Evolutionary conservation across 345 rosid species (phyloP), one percentile per base, ranked within the genome.

Genomic region (Hevea brasiliensis): DNA sequence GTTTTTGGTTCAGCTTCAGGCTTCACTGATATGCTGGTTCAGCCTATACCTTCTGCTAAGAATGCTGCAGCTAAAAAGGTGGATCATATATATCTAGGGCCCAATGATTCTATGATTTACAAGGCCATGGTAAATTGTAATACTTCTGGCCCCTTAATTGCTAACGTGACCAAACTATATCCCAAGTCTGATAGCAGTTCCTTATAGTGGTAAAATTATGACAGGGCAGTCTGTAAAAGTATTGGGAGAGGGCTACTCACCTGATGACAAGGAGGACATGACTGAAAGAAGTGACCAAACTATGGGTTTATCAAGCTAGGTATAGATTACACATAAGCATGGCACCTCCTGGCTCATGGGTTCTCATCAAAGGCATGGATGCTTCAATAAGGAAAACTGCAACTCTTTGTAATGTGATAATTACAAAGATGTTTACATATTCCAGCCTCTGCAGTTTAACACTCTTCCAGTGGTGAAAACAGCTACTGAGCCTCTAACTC

Each of bases 291-390:
- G 99, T 91, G 68, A 91, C 97, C 65, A 92, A 92, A 82, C 81
- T 95, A 50, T 92, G 99, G 96, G 84, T 95, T 17, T 95, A 92
- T 81, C 98, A 95, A 81, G 94, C 98, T 53, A 87, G 98, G 60
- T 93, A 92, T 77, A 86, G 97, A 82, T 76, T 92, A 83, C 93
- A 97, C 51, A 84, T 92, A 74, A 90, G 97, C 84, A 87, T 89
- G 85, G 99, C 98, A 29, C 97, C 94, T 82, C 96, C 99, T 15
- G 98, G 98, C 80, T 89, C 98, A 63, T 95, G 97, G 99, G 97
- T 95, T 72, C 85, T 95, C 14, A 89, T 95, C 80, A 98, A 95
- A 86, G 98, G 97, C 57, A 96, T 95, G 35, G 97, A 91, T 82
- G 93, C 97, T 67, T 95, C 99, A 71, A 91, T 95, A 70, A 92